A percentile compares a stretch with the other conserved stretches of the same genome.
phyloP scores from a whole-genome alignment of 768 basidiomycete species.

The Piloderma croceum region DNA sequence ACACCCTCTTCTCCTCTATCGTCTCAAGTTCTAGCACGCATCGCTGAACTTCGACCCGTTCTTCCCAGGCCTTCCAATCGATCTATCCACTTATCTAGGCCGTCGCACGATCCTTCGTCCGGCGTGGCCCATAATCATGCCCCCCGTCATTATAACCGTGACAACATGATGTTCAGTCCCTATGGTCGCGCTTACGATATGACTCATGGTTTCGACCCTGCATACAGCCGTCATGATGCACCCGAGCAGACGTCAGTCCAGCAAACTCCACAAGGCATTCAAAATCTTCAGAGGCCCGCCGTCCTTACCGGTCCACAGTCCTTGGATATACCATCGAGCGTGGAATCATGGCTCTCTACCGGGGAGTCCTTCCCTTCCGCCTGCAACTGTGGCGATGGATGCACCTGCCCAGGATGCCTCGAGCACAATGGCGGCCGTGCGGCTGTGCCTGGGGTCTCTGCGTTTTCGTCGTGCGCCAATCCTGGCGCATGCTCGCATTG shows the following conservation, averaged over 20 bases:
- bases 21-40: constrained; percentile 52
- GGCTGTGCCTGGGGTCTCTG: constrained; percentile 25
- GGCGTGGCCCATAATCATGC: constrained; percentile 36
- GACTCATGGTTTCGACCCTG: constrained; percentile 28
- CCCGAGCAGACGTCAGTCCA: constrained; percentile 20
- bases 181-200: constrained; percentile 64
- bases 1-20: constrained; percentile 26
- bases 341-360: constrained; percentile 10
- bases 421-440: constrained; percentile 42
- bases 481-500: constrained; percentile 42
- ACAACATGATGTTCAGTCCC: constrained; percentile 53
- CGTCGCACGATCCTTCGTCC: constrained; percentile 45
- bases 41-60: constrained; percentile 63
- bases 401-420: constrained; percentile 60
- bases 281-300: constrained; percentile 21
- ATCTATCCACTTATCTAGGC: constrained; percentile 23
- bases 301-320: constrained; percentile 13
- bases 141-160: constrained; percentile 44
- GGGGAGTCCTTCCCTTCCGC: constrained; percentile 35
- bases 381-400: constrained; percentile 60
- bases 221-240: constrained; percentile 25
- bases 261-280: constrained; percentile 17
- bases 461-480: constrained; percentile 34
- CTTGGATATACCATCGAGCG: neutral
- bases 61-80: constrained; percentile 52